These are phyloP conservation scores for Saccharomyces jurei DNA, from an alignment of 805 yeast species.

Conservation along the genomic window DNA sequence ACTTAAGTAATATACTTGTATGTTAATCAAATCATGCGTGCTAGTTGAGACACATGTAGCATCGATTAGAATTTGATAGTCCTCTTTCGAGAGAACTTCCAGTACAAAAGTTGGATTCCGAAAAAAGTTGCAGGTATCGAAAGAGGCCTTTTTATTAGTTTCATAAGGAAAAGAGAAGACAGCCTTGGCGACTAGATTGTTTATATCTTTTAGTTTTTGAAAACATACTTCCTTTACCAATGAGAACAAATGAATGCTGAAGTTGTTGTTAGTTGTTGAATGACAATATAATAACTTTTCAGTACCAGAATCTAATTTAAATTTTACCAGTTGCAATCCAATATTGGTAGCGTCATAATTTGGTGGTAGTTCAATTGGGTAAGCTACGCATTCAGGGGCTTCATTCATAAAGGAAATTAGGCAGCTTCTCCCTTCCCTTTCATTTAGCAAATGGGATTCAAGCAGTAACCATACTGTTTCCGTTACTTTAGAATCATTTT, in stretches of 20 bases:
- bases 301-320: constrained; percentile 6
- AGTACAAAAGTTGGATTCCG: constrained; percentile 21
- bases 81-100: constrained; percentile 2
- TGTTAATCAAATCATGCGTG: constrained; percentile 10
- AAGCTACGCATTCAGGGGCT: constrained; percentile 8
- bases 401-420: constrained; percentile 16
- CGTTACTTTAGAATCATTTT: constrained; percentile 23
- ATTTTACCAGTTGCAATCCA: constrained; percentile 33
- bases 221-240: background rate
- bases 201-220: background rate
- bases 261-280: constrained; percentile 16
- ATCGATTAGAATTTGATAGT: constrained; percentile 9
- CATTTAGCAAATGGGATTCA: constrained; percentile 38
- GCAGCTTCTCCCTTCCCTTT: constrained; percentile 2
- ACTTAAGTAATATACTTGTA: constrained; percentile 16
- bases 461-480: constrained; percentile 41
- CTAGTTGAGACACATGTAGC: constrained; percentile 12
- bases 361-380: constrained; percentile 10
- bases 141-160: background rate
- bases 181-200: background rate
- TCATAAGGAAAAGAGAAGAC: background rate
- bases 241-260: constrained; percentile 19
- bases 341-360: constrained; percentile 29
- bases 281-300: constrained; percentile 15
- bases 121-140: constrained; percentile 8